Conservation (phyloP, 1,284 basidiomycete genomes). For the Waitea zeae region DNA sequence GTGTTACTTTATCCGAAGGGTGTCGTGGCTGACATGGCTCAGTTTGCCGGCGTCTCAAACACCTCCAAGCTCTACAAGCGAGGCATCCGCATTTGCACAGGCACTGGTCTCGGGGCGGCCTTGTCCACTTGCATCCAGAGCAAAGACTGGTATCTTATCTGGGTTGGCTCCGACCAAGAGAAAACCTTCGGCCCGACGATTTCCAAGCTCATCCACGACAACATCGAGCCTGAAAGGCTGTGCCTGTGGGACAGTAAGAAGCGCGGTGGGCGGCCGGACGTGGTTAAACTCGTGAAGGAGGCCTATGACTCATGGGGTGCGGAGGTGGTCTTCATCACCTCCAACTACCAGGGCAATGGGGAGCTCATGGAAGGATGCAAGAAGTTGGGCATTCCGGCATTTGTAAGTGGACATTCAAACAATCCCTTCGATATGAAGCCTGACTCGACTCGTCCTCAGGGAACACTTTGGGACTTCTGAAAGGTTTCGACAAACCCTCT, state of each 20-base stretch:
- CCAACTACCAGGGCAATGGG: conserved; percentile 40
- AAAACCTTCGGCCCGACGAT: conserved; percentile 26
- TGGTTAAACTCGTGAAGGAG: conserved; percentile 22
- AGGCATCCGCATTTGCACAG: conserved; percentile 25
- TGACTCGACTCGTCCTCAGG: conserved; percentile 10
- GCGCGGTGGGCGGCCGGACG: conserved; percentile 30
- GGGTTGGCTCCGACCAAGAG: conserved; percentile 30
- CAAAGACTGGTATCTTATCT: conserved; percentile 49
- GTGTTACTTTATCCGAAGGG: background rate
- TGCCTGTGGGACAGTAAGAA: conserved; percentile 47
- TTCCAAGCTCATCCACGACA: conserved; percentile 27
- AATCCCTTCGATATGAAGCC: too few relatives aligned
- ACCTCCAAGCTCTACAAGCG: conserved; percentile 25
- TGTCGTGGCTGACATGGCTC: conserved; percentile 3
- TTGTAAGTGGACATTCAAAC: too few relatives aligned
- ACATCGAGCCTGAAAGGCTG: conserved; percentile 34
- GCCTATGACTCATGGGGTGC: conserved; percentile 20
- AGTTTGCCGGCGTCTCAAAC: conserved; percentile 25
- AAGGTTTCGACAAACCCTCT: background rate
- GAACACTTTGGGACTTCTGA: conserved; percentile 27
- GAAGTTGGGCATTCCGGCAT: conserved; percentile 40
- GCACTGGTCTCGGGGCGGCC: conserved; percentile 25
- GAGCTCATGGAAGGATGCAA: conserved; percentile 58
- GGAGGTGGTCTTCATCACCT: conserved; percentile 52
- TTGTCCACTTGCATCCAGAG: conserved; percentile 31